phyloP scores from a whole-genome alignment of 495 filamentous ascomycete species.

The Parmelia sp. region DNA sequence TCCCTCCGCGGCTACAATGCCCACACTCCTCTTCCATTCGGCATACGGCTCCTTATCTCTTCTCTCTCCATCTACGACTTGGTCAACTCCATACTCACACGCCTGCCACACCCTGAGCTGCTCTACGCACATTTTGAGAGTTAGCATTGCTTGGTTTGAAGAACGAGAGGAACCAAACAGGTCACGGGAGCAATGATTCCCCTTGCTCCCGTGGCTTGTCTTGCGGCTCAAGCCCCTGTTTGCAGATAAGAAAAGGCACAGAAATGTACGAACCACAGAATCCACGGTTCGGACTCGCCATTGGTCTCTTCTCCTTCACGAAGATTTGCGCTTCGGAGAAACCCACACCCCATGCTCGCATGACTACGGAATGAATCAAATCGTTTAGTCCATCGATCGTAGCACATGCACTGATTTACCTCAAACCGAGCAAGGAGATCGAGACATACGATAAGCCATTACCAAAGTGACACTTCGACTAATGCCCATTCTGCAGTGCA shows the following conservation, averaged over 20 bases:
- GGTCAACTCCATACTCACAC: constrained; percentile 14
- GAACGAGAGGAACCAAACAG: too few species aligned
- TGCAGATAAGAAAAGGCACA: too few species aligned
- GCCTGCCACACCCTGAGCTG: constrained; percentile 15
- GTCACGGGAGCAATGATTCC: too few species aligned
- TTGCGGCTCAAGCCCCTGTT: too few species aligned
- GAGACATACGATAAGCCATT: constrained; percentile 14
- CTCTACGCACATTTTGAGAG: too few species aligned
- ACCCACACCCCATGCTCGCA: constrained; percentile 15
- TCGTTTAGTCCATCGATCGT: neutral
- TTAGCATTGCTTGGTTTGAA: too few species aligned
- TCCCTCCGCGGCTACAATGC: neutral
- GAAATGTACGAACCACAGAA: too few species aligned
- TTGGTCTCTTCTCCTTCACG: constrained; percentile 8
- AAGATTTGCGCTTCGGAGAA: constrained; percentile 8
- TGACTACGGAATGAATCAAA: neutral
- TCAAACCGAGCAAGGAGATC: neutral
- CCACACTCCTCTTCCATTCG: constrained; percentile 9
- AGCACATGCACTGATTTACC: too few species aligned
- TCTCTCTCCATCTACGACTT: constrained; percentile 6
- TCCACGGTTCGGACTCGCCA: constrained; percentile 13
- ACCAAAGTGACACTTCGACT: constrained; percentile 16
- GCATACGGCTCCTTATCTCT: constrained; percentile 15
- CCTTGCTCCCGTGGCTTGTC: too few species aligned
- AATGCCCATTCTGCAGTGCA: constrained; percentile 19